Evolutionary conservation across 2,329 filamentous ascomycete species (phyloP).

Genomic region (Trichoderma citrinoviride): DNA sequence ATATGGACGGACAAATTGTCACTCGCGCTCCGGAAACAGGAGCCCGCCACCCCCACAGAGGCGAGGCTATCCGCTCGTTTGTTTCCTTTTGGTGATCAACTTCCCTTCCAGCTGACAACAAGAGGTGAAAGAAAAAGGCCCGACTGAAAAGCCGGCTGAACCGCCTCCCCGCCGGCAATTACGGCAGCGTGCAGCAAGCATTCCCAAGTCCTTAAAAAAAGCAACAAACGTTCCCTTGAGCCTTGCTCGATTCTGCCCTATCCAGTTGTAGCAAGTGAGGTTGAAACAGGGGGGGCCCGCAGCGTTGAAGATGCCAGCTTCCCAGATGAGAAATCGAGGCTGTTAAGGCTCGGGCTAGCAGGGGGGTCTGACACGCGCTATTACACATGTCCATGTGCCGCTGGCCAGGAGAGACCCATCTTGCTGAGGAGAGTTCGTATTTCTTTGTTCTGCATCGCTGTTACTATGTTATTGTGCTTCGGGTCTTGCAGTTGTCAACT

Average conservation of each 20-base stretch:
- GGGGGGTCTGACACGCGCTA: constrained; percentile 12
- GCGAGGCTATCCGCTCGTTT: background rate
- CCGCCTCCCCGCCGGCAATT: background rate
- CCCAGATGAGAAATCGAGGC: constrained; percentile 17
- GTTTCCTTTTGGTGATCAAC: too few species aligned
- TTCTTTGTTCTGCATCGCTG: background rate
- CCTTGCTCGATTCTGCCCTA: background rate
- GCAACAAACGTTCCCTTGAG: background rate
- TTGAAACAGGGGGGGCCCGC: constrained; percentile 3
- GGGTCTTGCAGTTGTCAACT: background rate
- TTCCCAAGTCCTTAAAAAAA: background rate
- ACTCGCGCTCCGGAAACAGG: too few species aligned
- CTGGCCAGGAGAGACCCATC: too few species aligned
- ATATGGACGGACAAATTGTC: constrained; percentile 12
- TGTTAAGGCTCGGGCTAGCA: constrained; percentile 13
- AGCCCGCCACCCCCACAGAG: background rate
- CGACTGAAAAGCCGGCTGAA: background rate
- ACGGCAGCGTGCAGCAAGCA: background rate
- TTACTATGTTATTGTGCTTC: background rate
- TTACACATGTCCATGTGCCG: too few species aligned
- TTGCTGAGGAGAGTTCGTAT: background rate
- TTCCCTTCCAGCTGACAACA: background rate
- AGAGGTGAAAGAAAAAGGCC: background rate
- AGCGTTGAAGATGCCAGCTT: constrained; percentile 7
- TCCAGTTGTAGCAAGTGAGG: constrained; percentile 17